Evolutionary conservation across 2,329 filamentous ascomycete species (phyloP).

Genomic region (Fusarium begoniae): DNA sequence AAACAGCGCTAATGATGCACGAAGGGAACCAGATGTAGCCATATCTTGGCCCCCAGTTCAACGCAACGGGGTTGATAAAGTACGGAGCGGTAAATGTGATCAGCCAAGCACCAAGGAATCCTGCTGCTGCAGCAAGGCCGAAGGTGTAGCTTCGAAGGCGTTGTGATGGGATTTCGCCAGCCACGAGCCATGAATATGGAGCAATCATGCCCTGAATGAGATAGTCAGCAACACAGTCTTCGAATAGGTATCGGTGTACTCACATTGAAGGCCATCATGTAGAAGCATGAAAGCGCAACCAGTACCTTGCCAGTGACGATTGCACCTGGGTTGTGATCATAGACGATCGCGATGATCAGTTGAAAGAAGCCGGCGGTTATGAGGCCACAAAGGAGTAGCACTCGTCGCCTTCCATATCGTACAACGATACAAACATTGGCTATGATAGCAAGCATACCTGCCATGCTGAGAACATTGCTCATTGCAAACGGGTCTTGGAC

Average conservation of each 20-base stretch:
- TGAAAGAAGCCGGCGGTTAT: slow-evolving; percentile 29
- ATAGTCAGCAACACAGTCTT: not conserved
- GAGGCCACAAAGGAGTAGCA: slow-evolving; percentile 18
- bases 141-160: slow-evolving; percentile 39
- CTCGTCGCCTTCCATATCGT: slow-evolving; percentile 28
- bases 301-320: slow-evolving; percentile 28
- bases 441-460: slow-evolving; percentile 33
- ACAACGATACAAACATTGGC: slow-evolving; percentile 34
- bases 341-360: slow-evolving; percentile 31
- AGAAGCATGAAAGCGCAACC: slow-evolving; percentile 35
- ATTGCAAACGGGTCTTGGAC: slow-evolving; percentile 36
- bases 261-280: slow-evolving; percentile 38
- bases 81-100: slow-evolving; percentile 39
- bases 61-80: slow-evolving; percentile 35
- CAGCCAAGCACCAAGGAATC: slow-evolving; percentile 35
- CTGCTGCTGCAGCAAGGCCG: slow-evolving; percentile 28
- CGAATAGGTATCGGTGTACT: not conserved
- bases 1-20: slow-evolving; percentile 27
- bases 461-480: slow-evolving; percentile 38
- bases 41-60: slow-evolving; percentile 39
- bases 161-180: slow-evolving; percentile 35
- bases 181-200: slow-evolving; percentile 37
- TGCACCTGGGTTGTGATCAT: slow-evolving; percentile 27
- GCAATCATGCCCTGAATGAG: slow-evolving; percentile 32
- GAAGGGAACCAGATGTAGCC: slow-evolving; percentile 39